Base-by-base conservation (phyloP, 352 stramenopile genomes). In the Globisporangium middletonii region DNA sequence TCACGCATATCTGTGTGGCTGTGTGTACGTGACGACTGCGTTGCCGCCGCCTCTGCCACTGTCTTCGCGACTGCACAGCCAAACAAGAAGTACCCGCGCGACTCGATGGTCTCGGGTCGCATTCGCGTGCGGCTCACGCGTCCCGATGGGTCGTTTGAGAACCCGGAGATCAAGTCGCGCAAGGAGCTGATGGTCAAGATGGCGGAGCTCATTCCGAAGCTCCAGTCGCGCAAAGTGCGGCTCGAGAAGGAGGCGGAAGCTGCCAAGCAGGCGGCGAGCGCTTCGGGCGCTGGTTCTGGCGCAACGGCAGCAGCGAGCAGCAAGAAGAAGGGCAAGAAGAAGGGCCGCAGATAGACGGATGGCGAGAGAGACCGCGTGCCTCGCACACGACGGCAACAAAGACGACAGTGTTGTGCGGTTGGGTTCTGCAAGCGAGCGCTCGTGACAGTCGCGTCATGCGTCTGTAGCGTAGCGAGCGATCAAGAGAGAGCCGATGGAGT, bases 301-400 rank as follows among this genome's bases (percentile, higher is more conserved):
- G 55, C 47, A 12, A 65, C 70, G 11, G 47, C 65, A 12, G 66
- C 76, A 16, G 61, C 62, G 1, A 80, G 66, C 50, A 83, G 65
- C 64, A 92, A 92, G 73, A 94, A 94, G 75, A 94, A 94, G 66
- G 71, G 73, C 53, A 89, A 89, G 73, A 92, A 94, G 71, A 94
- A 94, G 74, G 80, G 82, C 45, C 77, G 81, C 59, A 88, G 77
- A 85, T 94, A 92, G 84, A 65, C 35, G 43, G 35, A 5, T 35
- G 43, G 16, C 23, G 23, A 9, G 43, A 47, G 43, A 47, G 43
- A 7, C 3, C 7, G 30, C 7, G 30, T 8, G 30, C 30, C 9
- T 38, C 33, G 9, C 33, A 12, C 33, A 9, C 33, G 33, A 38
- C 33, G 33, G 12, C 7, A 9, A 7, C 33, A 38, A 12, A 7